These are phyloP conservation scores for Gonapodya prolifera DNA, from an alignment of 192 early-diverging fungal species.

Conservation along the genomic window DNA sequence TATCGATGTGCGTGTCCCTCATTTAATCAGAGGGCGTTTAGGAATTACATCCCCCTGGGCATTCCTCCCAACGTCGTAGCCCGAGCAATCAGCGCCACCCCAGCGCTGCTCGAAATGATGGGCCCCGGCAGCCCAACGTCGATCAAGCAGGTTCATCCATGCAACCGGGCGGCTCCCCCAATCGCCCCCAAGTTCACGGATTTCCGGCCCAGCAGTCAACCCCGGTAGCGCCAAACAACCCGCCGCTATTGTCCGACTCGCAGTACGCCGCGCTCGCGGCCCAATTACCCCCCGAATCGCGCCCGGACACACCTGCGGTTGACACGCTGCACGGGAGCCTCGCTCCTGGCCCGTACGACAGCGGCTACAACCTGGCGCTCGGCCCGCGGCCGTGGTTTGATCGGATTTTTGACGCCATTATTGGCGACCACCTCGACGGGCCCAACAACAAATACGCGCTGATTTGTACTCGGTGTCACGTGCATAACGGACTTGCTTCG, in stretches of 20 bases:
- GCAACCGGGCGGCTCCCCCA: conserved; percentile 9
- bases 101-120: background rate
- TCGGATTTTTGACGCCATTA: conserved; percentile 79
- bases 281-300: background rate
- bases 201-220: background rate
- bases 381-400: conserved; percentile 61
- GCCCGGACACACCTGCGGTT: background rate
- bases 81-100: background rate
- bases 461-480: conserved; percentile 79
- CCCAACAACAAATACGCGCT: conserved; percentile 85
- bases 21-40: background rate
- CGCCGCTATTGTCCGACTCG: background rate
- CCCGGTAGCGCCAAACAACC: background rate
- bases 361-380: conserved; percentile 6
- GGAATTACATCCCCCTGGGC: background rate
- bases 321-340: background rate
- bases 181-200: conserved; percentile 12
- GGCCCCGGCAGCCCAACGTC: background rate
- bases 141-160: conserved; percentile 14
- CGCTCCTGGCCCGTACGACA: background rate
- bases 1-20: background rate
- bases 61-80: conserved; percentile 8
- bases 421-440: conserved; percentile 66
- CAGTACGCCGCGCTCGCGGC: background rate
- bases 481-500: conserved; percentile 83